Percentiles rank a stretch among this genome's conserved stretches.
Conservation (phyloP, 805 yeast genomes). For the Ogataea minuta region DNA sequence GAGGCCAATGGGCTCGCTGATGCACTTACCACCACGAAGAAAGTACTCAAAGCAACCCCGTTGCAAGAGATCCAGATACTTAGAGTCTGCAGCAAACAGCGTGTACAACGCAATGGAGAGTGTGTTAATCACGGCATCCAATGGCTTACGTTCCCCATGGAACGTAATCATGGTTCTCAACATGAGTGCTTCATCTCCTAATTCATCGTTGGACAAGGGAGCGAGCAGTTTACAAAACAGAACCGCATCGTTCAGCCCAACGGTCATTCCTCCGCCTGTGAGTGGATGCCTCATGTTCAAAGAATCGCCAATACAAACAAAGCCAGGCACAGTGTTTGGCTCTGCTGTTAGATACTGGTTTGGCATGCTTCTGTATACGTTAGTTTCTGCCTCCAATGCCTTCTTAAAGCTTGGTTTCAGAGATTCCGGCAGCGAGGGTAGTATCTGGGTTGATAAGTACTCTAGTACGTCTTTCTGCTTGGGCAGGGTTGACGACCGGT, state of each 20-base stretch:
- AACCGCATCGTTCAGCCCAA: slow-evolving; percentile 84
- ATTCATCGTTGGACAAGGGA: slow-evolving; percentile 49
- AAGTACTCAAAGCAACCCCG: slow-evolving; percentile 88
- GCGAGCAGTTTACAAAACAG: slow-evolving; percentile 62
- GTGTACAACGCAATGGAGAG: slow-evolving; percentile 87
- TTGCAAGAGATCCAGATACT: slow-evolving; percentile 67
- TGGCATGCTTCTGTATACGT: slow-evolving; percentile 82
- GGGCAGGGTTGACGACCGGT: slow-evolving; percentile 72
- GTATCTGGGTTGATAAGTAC: slow-evolving; percentile 60
- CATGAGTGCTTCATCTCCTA: slow-evolving; percentile 58
- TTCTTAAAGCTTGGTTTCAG: slow-evolving; percentile 64
- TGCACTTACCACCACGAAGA: slow-evolving; percentile 77
- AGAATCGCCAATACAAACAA: slow-evolving; percentile 87
- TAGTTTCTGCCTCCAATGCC: slow-evolving; percentile 50
- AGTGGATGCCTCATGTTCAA: slow-evolving; percentile 97
- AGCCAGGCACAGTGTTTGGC: slow-evolving; percentile 67
- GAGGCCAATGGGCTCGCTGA: slow-evolving; percentile 75
- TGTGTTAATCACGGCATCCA: slow-evolving; percentile 84
- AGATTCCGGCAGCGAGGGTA: slow-evolving; percentile 64
- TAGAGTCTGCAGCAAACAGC: slow-evolving; percentile 82
- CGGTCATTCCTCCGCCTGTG: slow-evolving; percentile 99
- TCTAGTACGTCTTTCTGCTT: slow-evolving; percentile 50
- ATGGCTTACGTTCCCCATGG: slow-evolving; percentile 72
- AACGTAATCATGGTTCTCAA: slow-evolving; percentile 58
- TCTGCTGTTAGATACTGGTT: slow-evolving; percentile 85